Evolutionary conservation across 2,329 filamentous ascomycete species (phyloP), one percentile per base, ranked within the genome.

Genomic region (Ophiostoma tasmaniense): DNA sequence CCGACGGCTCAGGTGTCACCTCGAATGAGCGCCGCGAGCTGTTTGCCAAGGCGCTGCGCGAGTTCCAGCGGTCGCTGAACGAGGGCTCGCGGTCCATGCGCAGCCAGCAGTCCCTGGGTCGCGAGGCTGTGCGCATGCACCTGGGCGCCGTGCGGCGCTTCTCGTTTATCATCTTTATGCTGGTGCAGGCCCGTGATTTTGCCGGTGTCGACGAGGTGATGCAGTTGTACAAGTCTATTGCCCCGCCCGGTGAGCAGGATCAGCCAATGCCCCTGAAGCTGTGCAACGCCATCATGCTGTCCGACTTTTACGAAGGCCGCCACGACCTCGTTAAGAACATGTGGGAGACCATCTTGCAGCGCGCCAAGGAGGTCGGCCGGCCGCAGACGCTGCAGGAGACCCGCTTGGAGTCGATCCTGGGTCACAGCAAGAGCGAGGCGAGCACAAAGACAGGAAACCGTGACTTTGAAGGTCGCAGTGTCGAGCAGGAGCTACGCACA

Each of bases 241-340:
- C 82, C 1, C 65, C 65, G 35, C 78, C 77, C 2, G 68, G 68
- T 22, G 70, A 68, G 61, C 70, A 71, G 62, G 69, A 75, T 17
- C 75, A 79, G 11, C 71, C 77, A 0, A 78, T 85, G 20, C 85
- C 88, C 0, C 77, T 87, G 2, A 76, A 80, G 61, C 72, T 93
- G 68, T 78, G 91, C 28, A 82, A 83, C 66, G 83, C 88, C 10
- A 78, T 94, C 70, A 93, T 97, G 89, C 80, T 83, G 28, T 83
- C 87, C 0, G 84, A 90, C 74, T 79, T 87, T 61, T 80, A 82
- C 67, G 84, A 88, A 22, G 78, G 81, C 52, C 82, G 88, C 28
- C 84, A 87, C 72, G 80, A 84, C 5, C 82, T 85, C 67, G 87
- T 94, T 25, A 83, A 86, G 71, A 77, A 83, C 64, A 87, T 86